A percentile compares a stretch with the other conserved stretches of the same genome.
phyloP scores from a whole-genome alignment of 2,329 filamentous ascomycete genomes.

The Fusarium sp. region DNA sequence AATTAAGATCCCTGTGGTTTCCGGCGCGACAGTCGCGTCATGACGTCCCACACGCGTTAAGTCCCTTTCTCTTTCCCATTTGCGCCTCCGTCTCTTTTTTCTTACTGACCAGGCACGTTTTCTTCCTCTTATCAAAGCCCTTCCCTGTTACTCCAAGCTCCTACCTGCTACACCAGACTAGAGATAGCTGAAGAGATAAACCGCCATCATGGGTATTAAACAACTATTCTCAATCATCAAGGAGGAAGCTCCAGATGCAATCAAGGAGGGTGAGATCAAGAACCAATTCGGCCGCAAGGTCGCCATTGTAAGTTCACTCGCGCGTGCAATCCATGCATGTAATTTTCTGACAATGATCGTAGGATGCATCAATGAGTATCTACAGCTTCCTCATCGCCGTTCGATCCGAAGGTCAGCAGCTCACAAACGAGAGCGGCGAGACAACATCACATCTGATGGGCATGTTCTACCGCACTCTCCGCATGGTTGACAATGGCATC shows the following conservation, averaged over 20 bases:
- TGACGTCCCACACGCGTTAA: slow-evolving; percentile 47
- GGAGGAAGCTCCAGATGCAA: slow-evolving; percentile 92
- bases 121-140: not conserved
- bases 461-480: slow-evolving; percentile 98
- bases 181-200: slow-evolving; percentile 6
- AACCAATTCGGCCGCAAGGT: slow-evolving; percentile 99
- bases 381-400: slow-evolving; percentile 99
- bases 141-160: not conserved
- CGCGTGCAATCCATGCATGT: not conserved
- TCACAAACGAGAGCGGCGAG: slow-evolving; percentile 94
- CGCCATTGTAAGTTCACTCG: slow-evolving; percentile 80
- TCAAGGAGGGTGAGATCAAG: slow-evolving; percentile 98
- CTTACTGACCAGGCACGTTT: slow-evolving; percentile 2
- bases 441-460: slow-evolving; percentile 99
- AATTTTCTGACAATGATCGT: slow-evolving; percentile 13
- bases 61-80: slow-evolving; percentile 35
- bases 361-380: slow-evolving; percentile 88
- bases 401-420: slow-evolving; percentile 94
- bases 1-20: slow-evolving; percentile 51
- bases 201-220: slow-evolving; percentile 72
- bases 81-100: slow-evolving; percentile 13
- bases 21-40: slow-evolving; percentile 51
- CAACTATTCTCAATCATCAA: slow-evolving; percentile 85
- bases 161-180: not conserved
- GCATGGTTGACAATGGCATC: slow-evolving; percentile 98